Conservation (phyloP, 2,329 filamentous ascomycete genomes). For the Xylariaceae sp. region DNA sequence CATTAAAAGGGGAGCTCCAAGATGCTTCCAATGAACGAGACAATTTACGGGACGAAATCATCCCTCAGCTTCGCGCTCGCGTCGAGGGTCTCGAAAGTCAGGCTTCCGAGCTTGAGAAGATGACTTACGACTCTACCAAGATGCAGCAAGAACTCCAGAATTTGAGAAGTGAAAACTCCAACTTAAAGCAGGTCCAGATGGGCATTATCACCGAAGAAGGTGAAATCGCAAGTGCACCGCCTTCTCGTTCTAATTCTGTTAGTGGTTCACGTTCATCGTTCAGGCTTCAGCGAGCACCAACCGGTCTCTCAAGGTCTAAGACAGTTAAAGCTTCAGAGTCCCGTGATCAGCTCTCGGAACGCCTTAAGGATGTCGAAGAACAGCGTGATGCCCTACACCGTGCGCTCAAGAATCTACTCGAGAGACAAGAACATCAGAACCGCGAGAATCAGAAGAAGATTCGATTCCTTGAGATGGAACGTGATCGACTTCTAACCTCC, state of each 20-base stretch:
- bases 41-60: constrained; percentile 86
- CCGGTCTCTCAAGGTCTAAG: constrained; percentile 64
- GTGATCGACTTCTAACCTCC: constrained; percentile 72
- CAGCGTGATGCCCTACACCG: constrained; percentile 92
- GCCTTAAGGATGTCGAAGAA: constrained; percentile 89
- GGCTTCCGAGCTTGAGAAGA: constrained; percentile 72
- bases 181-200: constrained; percentile 51
- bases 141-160: constrained; percentile 85
- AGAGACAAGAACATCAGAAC: constrained; percentile 84
- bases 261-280: constrained; percentile 56
- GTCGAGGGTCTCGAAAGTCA: constrained; percentile 81
- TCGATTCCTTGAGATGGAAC: constrained; percentile 76
- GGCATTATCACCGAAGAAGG: constrained; percentile 46
- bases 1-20: constrained; percentile 82
- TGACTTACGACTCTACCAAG: constrained; percentile 80
- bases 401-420: constrained; percentile 83
- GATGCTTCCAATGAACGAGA: constrained; percentile 87
- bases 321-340: constrained; percentile 65
- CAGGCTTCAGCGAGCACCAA: constrained; percentile 50
- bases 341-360: constrained; percentile 74
- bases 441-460: constrained; percentile 85
- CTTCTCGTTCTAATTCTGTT: constrained; percentile 52
- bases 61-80: constrained; percentile 77
- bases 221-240: constrained; percentile 43
- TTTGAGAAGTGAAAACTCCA: constrained; percentile 72